These are phyloP conservation scores for Starmerella sp. DNA, from an alignment of 805 yeast genomes.

Conservation along the genomic window DNA sequence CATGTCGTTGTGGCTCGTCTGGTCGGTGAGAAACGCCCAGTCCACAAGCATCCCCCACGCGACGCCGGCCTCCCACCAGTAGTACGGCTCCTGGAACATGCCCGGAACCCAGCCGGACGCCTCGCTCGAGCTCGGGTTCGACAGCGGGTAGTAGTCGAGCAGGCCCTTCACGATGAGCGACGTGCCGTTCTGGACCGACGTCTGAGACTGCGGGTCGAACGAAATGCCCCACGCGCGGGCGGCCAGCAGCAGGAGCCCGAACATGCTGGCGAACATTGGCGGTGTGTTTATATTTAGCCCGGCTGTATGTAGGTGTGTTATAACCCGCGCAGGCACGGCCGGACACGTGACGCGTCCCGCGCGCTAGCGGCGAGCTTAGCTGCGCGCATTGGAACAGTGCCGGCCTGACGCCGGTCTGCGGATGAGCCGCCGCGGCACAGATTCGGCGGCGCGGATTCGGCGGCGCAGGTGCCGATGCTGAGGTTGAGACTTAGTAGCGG, in stretches of 20 bases:
- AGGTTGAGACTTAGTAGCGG: too few relatives aligned
- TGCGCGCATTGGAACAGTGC: not conserved
- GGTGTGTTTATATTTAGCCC: not conserved
- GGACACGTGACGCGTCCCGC: not conserved
- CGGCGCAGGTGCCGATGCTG: too few relatives aligned
- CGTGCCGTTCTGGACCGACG: constrained; percentile 37
- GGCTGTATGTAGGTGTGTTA: too few relatives aligned
- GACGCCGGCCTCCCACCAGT: constrained; percentile 91
- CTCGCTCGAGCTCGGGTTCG: constrained; percentile 36
- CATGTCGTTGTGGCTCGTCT: constrained; percentile 48
- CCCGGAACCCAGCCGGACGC: constrained; percentile 61
- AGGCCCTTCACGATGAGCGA: constrained; percentile 56
- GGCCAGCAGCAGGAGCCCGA: not conserved
- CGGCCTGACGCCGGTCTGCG: too few relatives aligned
- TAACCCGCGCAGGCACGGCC: not conserved
- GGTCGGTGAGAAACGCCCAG: constrained; percentile 57
- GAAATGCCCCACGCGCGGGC: not conserved
- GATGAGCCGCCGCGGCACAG: too few relatives aligned
- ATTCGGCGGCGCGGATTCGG: too few relatives aligned
- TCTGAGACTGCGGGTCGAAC: constrained; percentile 7
- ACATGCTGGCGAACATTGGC: not conserved
- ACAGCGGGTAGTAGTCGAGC: constrained; percentile 55
- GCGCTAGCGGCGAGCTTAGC: not conserved
- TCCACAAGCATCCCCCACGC: constrained; percentile 60
- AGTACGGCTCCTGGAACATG: constrained; percentile 61